Conservation (phyloP, 352 stramenopile species). For the Pythium periplocum region DNA sequence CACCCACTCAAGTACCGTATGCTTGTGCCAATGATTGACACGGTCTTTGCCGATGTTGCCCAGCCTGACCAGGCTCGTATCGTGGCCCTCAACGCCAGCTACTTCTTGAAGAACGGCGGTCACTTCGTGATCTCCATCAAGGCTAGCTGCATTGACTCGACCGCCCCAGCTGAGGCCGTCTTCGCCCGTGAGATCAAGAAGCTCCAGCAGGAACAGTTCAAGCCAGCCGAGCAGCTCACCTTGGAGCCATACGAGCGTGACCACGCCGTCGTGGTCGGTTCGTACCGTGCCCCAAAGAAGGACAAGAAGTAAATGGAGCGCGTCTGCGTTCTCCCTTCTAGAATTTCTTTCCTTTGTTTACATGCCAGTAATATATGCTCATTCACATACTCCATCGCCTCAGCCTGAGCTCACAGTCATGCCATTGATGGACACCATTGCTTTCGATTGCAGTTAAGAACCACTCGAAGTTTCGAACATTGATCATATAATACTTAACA, state of each 20-base stretch:
- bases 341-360: too few relatives aligned
- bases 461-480: too few relatives aligned
- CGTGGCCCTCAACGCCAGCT: conserved; percentile 97
- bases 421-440: too few relatives aligned
- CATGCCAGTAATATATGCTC: too few relatives aligned
- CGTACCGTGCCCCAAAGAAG: conserved; percentile 74
- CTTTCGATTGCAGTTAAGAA: too few relatives aligned
- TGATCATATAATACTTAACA: too few relatives aligned
- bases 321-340: too few relatives aligned
- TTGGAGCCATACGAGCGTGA: conserved; percentile 99
- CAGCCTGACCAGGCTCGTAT: conserved; percentile 99
- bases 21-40: conserved; percentile 99
- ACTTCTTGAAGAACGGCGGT: conserved; percentile 99
- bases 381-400: too few relatives aligned
- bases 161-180: conserved; percentile 96
- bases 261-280: conserved; percentile 97
- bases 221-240: conserved; percentile 98
- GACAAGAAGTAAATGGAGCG: conserved; percentile 23
- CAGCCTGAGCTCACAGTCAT: too few relatives aligned
- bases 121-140: conserved; percentile 99
- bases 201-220: conserved; percentile 98
- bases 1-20: conserved; percentile 99
- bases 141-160: conserved; percentile 99
- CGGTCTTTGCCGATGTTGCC: conserved; percentile 98
- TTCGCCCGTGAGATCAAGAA: conserved; percentile 98